A percentile compares a stretch with the other conserved stretches of the same genome.
phyloP scores from a whole-genome alignment of 1,284 basidiomycete genomes.

The Rhodotorula mucilaginosa region DNA sequence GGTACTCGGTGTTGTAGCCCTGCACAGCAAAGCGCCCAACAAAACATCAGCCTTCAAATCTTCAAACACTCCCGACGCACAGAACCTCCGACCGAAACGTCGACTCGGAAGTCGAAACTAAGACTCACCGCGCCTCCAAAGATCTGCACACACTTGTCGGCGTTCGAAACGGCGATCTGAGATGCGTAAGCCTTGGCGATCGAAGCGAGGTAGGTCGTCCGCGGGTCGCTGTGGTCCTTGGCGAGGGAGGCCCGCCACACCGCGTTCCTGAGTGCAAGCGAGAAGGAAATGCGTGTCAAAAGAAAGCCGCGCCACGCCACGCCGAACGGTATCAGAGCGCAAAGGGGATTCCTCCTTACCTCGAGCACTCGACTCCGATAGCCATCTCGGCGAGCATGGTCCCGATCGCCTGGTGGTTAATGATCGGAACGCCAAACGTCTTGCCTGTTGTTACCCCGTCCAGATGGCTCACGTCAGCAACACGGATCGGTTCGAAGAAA shows the following conservation, averaged over 20 bases:
- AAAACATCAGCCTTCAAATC: not conserved
- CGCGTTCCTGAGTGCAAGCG: constrained; percentile 48
- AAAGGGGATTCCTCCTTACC: not conserved
- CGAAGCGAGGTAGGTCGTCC: constrained; percentile 58
- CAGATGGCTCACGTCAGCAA: too few species aligned
- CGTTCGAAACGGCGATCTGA: constrained; percentile 53
- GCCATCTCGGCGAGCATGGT: constrained; percentile 61
- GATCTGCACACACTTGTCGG: constrained; percentile 55
- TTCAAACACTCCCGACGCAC: not conserved
- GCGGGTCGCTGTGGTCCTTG: constrained; percentile 54
- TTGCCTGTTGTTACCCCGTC: constrained; percentile 29
- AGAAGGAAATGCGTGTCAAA: constrained; percentile 5
- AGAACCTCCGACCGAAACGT: too few species aligned
- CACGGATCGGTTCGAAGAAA: too few species aligned
- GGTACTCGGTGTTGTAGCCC: constrained; percentile 56
- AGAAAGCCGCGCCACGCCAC: too few species aligned
- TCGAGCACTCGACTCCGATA: constrained; percentile 46
- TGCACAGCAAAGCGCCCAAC: not conserved
- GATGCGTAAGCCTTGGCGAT: constrained; percentile 57
- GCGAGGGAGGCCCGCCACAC: constrained; percentile 56
- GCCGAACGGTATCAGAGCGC: too few species aligned
- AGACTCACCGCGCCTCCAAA: constrained; percentile 43
- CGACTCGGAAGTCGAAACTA: too few species aligned
- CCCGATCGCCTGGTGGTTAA: constrained; percentile 57
- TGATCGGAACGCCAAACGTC: constrained; percentile 59